Evolutionary conservation across 177 flowering plant genomes (phyloP), one percentile per base, ranked within the genome.

Genomic region (Vitis hybrid): DNA sequence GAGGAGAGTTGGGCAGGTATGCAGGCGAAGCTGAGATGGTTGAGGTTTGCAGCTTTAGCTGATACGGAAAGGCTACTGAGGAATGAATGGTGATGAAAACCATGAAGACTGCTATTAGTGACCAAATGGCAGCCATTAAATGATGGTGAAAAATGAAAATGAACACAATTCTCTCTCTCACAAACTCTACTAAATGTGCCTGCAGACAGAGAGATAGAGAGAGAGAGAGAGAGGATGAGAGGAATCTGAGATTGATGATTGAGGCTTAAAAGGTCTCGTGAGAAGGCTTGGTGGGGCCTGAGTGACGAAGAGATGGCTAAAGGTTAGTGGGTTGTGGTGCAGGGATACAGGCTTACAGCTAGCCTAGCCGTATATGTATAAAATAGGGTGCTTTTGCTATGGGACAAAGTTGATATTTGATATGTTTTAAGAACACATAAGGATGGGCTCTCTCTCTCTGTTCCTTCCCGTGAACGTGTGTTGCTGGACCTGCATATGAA

Each of bases 1-100:
- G 63, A 62, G 78, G 81, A 55, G 84, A 13, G 14, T 59, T 57
- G 66, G 84, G 84, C 4, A 73, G 52, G 8, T 71, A 55, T 51
- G 82, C 69, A 2, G 87, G 87, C 1, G 82, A 78, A 10, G 87
- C 82, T 67, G 87, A 80, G 17, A 82, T 82, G 28, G 76, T 52
- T 0, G 81, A 73, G 50, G 66, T 10, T 13, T 67, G 55, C n/a
- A 64, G 1, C 11, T 68, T 54, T 10, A 44, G 31, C 33, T 55
- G 63, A 62, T 15, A 50, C 2, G 74, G 13, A 2, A 67, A 67
- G 20, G 75, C 61, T 8, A 8, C 20, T 28, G 76, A 71, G 28
- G 69, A 53, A 54, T 20, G 15, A 44, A 1, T 53, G 11, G 67
- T 61, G 65, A 78, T 68, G 53, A 60, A 65, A 13, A 66, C 2